Percentiles rank a stretch among this genome's conserved stretches.
These are phyloP conservation scores for Trichophyton equinum DNA, from an alignment of 2,329 filamentous ascomycete genomes.

Conservation along the genomic window DNA sequence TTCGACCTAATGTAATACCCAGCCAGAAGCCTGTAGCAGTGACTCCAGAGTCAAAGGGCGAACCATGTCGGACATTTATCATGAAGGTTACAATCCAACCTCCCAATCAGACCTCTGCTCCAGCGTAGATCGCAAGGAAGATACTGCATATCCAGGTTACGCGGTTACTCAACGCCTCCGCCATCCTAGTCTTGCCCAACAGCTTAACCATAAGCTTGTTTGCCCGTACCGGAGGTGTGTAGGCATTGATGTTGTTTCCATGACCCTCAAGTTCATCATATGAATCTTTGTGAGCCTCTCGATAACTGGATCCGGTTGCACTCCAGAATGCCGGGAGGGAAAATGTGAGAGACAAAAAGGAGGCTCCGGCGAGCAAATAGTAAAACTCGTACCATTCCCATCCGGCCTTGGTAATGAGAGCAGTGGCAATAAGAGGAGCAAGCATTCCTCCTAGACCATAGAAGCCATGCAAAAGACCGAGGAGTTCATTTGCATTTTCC, in stretches of 20 bases:
- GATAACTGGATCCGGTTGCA: conserved; percentile 44
- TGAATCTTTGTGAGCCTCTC: conserved; percentile 21
- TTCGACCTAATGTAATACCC: conserved; percentile 61
- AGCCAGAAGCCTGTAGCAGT: conserved; percentile 74
- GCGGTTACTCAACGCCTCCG: conserved; percentile 21
- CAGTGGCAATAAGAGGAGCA: conserved; percentile 57
- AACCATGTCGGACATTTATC: conserved; percentile 60
- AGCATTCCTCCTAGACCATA: conserved; percentile 59
- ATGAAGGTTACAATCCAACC: conserved; percentile 83
- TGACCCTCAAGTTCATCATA: conserved; percentile 8
- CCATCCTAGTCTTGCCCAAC: conserved; percentile 15
- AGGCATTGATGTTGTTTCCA: not conserved
- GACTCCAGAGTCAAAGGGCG: conserved; percentile 59
- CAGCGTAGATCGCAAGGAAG: conserved; percentile 69
- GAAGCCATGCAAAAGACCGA: conserved; percentile 56
- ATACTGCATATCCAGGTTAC: conserved; percentile 59
- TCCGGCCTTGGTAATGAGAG: conserved; percentile 51
- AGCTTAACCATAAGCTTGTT: conserved; percentile 5
- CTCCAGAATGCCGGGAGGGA: conserved; percentile 48
- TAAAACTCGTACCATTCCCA: conserved; percentile 61
- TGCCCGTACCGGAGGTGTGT: not conserved
- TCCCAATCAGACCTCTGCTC: conserved; percentile 56
- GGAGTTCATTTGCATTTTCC: conserved; percentile 56
- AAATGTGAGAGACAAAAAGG: conserved; percentile 42
- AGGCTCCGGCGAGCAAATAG: conserved; percentile 53